Percentiles rank a stretch among this genome's conserved stretches.
Conservation (phyloP, 2,329 filamentous ascomycete species). For the Sarocladium strictum region DNA sequence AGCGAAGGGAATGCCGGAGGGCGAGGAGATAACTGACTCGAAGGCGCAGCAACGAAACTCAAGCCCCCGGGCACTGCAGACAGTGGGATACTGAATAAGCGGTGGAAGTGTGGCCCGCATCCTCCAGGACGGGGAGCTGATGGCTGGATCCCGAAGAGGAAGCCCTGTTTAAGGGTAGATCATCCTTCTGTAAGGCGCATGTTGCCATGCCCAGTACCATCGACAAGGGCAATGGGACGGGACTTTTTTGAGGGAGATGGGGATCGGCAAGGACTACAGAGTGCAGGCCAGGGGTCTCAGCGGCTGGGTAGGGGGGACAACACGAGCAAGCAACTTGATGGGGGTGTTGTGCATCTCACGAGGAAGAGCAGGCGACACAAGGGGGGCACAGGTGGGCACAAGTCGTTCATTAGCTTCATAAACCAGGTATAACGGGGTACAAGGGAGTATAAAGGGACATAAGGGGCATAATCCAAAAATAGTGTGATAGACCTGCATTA, state of each 20-base stretch:
- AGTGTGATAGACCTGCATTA: slow-evolving; percentile 2
- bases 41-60: background rate
- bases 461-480: background rate
- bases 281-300: background rate
- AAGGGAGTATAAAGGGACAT: background rate
- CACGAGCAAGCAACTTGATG: background rate
- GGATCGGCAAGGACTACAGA: background rate
- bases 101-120: background rate
- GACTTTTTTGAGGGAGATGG: slow-evolving; percentile 3
- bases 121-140: background rate
- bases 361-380: background rate
- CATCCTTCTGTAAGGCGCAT: background rate
- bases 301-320: background rate
- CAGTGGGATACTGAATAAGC: background rate
- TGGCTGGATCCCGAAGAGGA: background rate
- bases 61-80: background rate
- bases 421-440: no score
- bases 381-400: background rate
- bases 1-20: slow-evolving; percentile 5
- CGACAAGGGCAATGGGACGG: background rate
- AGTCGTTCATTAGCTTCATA: background rate
- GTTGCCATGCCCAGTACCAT: background rate
- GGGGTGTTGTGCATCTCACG: background rate
- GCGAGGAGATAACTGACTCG: background rate
- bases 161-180: slow-evolving; percentile 1